These are phyloP conservation scores for Acacia crassicarpa DNA, from an alignment of 306 rosid species.

Conservation along the genomic window DNA sequence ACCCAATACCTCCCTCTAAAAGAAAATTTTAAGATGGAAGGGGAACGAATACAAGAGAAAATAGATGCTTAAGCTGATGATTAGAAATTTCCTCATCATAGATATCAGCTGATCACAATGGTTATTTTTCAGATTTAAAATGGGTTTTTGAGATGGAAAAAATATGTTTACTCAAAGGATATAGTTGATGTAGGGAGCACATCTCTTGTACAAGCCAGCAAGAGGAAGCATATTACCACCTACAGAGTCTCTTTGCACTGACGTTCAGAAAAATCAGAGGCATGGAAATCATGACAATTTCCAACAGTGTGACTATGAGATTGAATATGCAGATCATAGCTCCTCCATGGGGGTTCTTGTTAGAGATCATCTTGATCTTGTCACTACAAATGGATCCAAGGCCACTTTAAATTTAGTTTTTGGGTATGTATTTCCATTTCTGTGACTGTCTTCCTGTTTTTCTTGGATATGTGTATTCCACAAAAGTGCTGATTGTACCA, in stretches of 20 bases:
- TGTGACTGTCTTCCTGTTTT: neutral
- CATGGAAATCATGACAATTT: slow-evolving; percentile 43
- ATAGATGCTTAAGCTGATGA: neutral
- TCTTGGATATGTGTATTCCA: neutral
- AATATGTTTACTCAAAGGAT: slow-evolving; percentile 31
- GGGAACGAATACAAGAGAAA: neutral
- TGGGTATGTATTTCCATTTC: slow-evolving; percentile 48
- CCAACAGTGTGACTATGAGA: slow-evolving; percentile 82
- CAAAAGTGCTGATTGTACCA: slow-evolving; percentile 29
- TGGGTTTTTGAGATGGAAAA: slow-evolving; percentile 17
- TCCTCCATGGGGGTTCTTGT: slow-evolving; percentile 83
- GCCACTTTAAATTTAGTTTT: slow-evolving; percentile 57
- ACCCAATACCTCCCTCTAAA: neutral
- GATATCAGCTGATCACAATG: slow-evolving; percentile 1
- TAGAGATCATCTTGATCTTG: slow-evolving; percentile 61
- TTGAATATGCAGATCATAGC: slow-evolving; percentile 78
- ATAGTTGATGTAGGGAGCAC: slow-evolving; percentile 66
- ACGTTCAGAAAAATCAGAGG: slow-evolving; percentile 55
- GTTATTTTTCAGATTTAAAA: slow-evolving; percentile 8
- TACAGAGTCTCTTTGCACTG: slow-evolving; percentile 58
- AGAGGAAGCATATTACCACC: slow-evolving; percentile 47
- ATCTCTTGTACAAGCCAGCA: slow-evolving; percentile 67
- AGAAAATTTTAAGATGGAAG: neutral
- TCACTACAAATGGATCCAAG: slow-evolving; percentile 57
- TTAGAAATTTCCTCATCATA: slow-evolving; percentile 7